Evolutionary conservation across 192 early-diverging fungal species (phyloP).

Genomic region (Linnemannia exigua): DNA sequence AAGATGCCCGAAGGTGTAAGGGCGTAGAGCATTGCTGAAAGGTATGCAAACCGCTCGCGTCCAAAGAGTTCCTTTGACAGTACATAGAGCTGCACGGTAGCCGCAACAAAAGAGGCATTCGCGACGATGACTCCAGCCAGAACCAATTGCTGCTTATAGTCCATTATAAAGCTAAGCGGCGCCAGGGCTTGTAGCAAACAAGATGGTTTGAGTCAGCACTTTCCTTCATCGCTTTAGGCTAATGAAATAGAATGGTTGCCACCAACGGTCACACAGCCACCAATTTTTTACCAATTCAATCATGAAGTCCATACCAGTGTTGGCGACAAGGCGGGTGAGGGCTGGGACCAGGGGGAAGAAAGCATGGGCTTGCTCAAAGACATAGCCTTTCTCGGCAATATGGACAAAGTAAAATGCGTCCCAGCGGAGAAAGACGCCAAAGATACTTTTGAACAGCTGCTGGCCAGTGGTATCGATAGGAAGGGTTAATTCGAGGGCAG

Average conservation of each 20-base stretch:
- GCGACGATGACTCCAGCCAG: constrained; percentile 79
- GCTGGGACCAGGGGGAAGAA: constrained; percentile 89
- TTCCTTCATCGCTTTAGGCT: neutral
- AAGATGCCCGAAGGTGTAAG: constrained; percentile 87
- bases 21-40: constrained; percentile 79
- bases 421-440: constrained; percentile 83
- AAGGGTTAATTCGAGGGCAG: constrained; percentile 61
- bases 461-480: constrained; percentile 17
- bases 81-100: constrained; percentile 77
- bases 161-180: constrained; percentile 60
- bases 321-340: constrained; percentile 68
- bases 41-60: constrained; percentile 67
- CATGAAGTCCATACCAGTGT: constrained; percentile 57
- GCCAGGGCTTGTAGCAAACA: constrained; percentile 57
- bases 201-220: neutral
- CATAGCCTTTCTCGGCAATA: constrained; percentile 83
- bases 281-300: neutral
- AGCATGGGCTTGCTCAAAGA: constrained; percentile 90
- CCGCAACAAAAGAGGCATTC: constrained; percentile 82
- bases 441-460: constrained; percentile 44
- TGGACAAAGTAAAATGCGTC: constrained; percentile 91
- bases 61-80: constrained; percentile 52
- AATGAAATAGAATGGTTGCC: neutral
- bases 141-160: constrained; percentile 61
- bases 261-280: constrained; percentile 6